These are phyloP conservation scores for Tagetes erecta DNA, from an alignment of 129 eudicot genomes.

Conservation along the genomic window DNA sequence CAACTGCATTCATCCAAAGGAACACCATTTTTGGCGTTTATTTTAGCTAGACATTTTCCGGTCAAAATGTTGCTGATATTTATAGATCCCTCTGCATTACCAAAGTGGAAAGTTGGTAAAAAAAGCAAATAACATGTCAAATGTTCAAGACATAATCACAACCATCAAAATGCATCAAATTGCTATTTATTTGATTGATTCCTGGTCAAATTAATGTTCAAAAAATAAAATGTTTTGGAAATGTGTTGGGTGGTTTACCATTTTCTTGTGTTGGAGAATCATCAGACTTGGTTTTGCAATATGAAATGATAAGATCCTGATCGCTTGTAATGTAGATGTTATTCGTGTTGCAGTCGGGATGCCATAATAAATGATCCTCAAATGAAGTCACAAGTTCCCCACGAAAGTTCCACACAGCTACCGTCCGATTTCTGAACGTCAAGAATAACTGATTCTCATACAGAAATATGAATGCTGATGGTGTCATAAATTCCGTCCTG, in stretches of 20 bases:
- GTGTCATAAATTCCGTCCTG: slow-evolving; percentile 87
- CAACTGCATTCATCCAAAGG: slow-evolving; percentile 54
- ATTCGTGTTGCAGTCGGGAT: slow-evolving; percentile 93
- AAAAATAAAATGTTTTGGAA: background rate
- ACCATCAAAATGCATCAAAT: background rate
- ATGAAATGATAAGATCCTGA: slow-evolving; percentile 89
- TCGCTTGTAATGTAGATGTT: slow-evolving; percentile 90
- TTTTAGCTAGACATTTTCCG: slow-evolving; percentile 89
- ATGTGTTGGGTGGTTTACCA: slow-evolving; percentile 31
- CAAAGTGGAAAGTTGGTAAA: background rate
- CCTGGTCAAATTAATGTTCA: too few species aligned
- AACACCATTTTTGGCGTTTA: slow-evolving; percentile 51
- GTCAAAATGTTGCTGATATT: slow-evolving; percentile 87
- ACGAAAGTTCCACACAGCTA: slow-evolving; percentile 92
- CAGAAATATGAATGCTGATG: slow-evolving; percentile 85
- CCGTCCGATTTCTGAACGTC: slow-evolving; percentile 84
- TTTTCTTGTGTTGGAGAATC: slow-evolving; percentile 62
- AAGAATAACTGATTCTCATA: slow-evolving; percentile 81
- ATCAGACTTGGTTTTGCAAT: slow-evolving; percentile 76
- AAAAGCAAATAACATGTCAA: background rate
- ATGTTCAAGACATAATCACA: slow-evolving; percentile 5
- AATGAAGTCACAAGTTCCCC: slow-evolving; percentile 95
- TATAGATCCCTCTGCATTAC: slow-evolving; percentile 73
- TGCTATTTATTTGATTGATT: too few species aligned
- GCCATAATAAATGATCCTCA: slow-evolving; percentile 93